Evolutionary conservation across 805 yeast genomes (phyloP), one percentile per base, ranked within the genome.

Genomic region (Kodamaea laetipori): DNA sequence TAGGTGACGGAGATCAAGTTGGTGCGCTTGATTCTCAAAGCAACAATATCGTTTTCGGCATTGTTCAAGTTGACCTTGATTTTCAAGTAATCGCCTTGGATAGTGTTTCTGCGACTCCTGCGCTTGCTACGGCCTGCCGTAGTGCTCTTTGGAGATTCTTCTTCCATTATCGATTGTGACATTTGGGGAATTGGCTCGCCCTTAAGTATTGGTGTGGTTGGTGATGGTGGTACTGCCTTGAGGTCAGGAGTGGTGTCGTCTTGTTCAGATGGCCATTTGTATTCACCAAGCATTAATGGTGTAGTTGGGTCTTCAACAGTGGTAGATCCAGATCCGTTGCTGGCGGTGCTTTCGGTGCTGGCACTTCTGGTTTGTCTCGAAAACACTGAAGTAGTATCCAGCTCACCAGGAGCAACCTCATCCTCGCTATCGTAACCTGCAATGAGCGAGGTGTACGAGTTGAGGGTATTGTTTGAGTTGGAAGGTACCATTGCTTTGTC

Each of bases 11-110:
- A 54, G 5, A 49, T 46, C n/a, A 66, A 43, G 37, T 55, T 54
- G 6, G 56, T 41, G 10, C 55, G 46, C 39, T 55, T 57, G 19
- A 64, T 52, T 37, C 54, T 56, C 13, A 64, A 33, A 2, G 58
- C 66, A 12, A 64, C 54, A 16, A 62, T 62, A 39, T 66, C 71
- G 27, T 57, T 54, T 28, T 62, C 64, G 25, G 49, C 47, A 42
- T 63, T 61, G 41, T 56, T 52, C 33, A 63, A 48, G 19, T 43
- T 38, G 10, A 65, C 50, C 44, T 63, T 64, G 33, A 64, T 51
- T 42, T 62, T 64, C 35, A 63, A 45, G 45, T 46, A 48, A 38
- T 49, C 51, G 15, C 32, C 35, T 27, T 25, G 28, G 34, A 27
- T 26, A 24, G 41, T 30, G 21, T 37, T 30, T 37, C 37, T 18